Evolutionary conservation across 129 eudicot genomes (phyloP).

Genomic region (Saposhnikovia divaricata): DNA sequence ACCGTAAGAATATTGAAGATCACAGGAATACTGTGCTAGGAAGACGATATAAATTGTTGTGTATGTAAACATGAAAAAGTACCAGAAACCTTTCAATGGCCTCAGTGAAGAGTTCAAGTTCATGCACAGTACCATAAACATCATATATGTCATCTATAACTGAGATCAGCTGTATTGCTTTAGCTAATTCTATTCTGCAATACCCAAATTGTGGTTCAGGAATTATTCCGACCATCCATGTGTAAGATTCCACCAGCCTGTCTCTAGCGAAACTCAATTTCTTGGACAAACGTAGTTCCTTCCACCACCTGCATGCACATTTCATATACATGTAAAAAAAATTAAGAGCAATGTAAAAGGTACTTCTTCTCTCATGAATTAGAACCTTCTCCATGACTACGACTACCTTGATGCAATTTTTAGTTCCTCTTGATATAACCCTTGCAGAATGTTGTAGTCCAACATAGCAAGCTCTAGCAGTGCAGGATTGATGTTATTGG

Average conservation of each 20-base stretch:
- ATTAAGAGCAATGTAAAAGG: background rate
- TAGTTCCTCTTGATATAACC: slow-evolving; percentile 22
- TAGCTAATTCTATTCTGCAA: slow-evolving; percentile 38
- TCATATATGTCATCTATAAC: slow-evolving; percentile 63
- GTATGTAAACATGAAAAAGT: too few relatives aligned
- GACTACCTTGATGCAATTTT: slow-evolving; percentile 25
- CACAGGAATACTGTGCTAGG: background rate
- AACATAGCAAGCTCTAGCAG: slow-evolving; percentile 19
- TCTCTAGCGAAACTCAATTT: slow-evolving; percentile 29
- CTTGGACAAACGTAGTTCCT: slow-evolving; percentile 25
- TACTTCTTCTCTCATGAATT: too few relatives aligned
- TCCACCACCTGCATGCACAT: slow-evolving; percentile 39
- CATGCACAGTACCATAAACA: slow-evolving; percentile 42
- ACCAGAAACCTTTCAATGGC: slow-evolving; percentile 39
- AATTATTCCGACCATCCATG: slow-evolving; percentile 46
- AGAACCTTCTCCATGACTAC: background rate
- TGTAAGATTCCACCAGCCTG: slow-evolving; percentile 44
- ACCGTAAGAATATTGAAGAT: background rate
- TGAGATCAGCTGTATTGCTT: slow-evolving; percentile 31
- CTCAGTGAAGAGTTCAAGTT: slow-evolving; percentile 45
- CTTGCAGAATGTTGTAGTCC: slow-evolving; percentile 35
- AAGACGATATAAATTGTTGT: too few relatives aligned
- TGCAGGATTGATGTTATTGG: slow-evolving; percentile 2
- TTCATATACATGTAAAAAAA: too few relatives aligned
- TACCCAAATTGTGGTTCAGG: slow-evolving; percentile 35